A percentile compares a stretch with the other conserved stretches of the same genome.
Conservation (phyloP, 2,329 filamentous ascomycete genomes). For the Fusarium zealandicum region DNA sequence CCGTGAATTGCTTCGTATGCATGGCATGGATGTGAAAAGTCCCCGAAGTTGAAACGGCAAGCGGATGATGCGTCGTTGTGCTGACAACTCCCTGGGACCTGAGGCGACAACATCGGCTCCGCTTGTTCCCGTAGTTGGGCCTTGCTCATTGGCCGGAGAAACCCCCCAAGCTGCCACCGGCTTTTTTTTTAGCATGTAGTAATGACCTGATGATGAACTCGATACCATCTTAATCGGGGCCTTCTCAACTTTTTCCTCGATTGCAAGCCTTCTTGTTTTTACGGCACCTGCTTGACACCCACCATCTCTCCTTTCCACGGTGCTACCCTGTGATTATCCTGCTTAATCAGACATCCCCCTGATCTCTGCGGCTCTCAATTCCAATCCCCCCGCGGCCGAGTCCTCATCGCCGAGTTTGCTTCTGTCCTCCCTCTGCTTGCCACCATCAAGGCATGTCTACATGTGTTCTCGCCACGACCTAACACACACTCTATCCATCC, state of each 20-base stretch:
- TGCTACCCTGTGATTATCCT: neutral
- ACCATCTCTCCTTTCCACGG: neutral
- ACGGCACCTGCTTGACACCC: neutral
- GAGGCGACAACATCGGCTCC: constrained; percentile 20
- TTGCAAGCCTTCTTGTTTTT: neutral
- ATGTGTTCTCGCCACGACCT: constrained; percentile 15
- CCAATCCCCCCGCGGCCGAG: neutral
- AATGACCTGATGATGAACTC: constrained; percentile 32
- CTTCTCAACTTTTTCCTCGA: constrained; percentile 16
- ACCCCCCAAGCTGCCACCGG: neutral
- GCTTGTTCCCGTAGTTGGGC: neutral
- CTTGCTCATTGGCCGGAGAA: constrained; percentile 16
- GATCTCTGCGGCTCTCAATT: constrained; percentile 15
- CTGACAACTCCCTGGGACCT: neutral
- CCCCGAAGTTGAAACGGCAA: constrained; percentile 9
- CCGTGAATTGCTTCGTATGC: neutral
- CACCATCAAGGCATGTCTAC: constrained; percentile 37
- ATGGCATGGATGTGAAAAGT: neutral
- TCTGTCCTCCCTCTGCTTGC: constrained; percentile 2
- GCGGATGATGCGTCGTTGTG: constrained; percentile 6
- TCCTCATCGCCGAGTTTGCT: constrained; percentile 10
- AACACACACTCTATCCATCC: constrained; percentile 37
- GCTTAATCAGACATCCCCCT: neutral
- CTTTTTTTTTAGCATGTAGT: constrained; percentile 10
- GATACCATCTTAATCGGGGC: neutral